Base-by-base conservation (phyloP, 1,284 basidiomycete genomes). In the Apiotrichum siamense region DNA sequence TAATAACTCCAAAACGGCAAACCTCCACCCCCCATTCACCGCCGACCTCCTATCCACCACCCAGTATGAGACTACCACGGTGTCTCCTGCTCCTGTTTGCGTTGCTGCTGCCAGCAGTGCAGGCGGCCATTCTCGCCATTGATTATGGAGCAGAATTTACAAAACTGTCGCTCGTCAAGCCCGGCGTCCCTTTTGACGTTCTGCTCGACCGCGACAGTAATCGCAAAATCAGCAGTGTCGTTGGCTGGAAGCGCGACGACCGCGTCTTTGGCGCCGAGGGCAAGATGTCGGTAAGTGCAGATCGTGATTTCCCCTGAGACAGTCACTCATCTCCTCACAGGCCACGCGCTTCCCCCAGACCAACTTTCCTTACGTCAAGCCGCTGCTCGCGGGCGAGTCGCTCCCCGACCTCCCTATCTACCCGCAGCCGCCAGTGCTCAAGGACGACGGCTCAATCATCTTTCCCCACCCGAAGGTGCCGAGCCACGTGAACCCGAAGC, bases 111-210 rank as follows among this genome's bases (percentile, higher is more conserved):
- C 71, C 70, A 1, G 59, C 64, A 0, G 65, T 71, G 9, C 61
- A 62, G 27, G 75, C 73, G 1, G 74, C 76, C 5, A 80, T 96
- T 15, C 82, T 97, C 46, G 89, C 90, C 23, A 88, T 97, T 66
- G 92, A 97, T 81, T 94, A 93, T 81, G 93, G 92, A 68, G 82
- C 88, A 36, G 92, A 97, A 76, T 91, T 84, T 79, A 94, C 91
- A 67, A 98, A 97, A 74, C 87, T 91, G 25, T 93, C 92, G 10
- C 78, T 98, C 55, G 88, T 98, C 81, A 94, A 94, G 68, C 94
- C 94, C 1, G 94, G 93, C 36, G 78, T 89, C 45, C 92, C 94
- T 1, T 96, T 98, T 65, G 94, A 99, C 74, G 89, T 99, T 27
- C 79, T 99, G 31, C 78, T 98, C 44, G 93, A 96, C 76, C 88